Conservation (phyloP, 345 rosid species). For the Ceriops tagal region DNA sequence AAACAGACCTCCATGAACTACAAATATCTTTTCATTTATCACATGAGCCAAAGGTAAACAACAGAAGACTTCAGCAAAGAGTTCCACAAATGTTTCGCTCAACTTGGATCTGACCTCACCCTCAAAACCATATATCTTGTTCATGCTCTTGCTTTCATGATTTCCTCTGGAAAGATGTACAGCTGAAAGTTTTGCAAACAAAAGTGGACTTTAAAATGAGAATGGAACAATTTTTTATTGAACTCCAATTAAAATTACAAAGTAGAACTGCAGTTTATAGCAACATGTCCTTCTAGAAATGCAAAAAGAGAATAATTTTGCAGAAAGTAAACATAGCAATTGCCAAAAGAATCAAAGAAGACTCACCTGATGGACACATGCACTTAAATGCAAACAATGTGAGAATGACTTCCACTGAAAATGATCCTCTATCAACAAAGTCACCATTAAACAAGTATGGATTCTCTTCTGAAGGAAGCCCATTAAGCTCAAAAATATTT, state of each 20-base stretch:
- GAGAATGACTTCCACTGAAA: constrained; percentile 89
- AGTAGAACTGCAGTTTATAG: not conserved
- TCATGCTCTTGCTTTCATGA: constrained; percentile 99
- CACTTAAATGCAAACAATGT: constrained; percentile 93
- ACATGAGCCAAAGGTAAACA: constrained; percentile 94
- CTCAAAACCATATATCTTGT: constrained; percentile 98
- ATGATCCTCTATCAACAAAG: constrained; percentile 97
- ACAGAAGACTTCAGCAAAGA: constrained; percentile 94
- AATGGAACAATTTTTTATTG: not conserved
- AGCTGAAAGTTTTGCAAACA: constrained; percentile 47
- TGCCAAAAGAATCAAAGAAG: constrained; percentile 6
- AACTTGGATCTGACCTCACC: constrained; percentile 94
- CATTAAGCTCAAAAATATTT: constrained; percentile 92
- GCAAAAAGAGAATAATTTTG: not conserved
- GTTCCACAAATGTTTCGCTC: constrained; percentile 89
- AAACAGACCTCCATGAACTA: constrained; percentile 97
- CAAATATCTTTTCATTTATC: constrained; percentile 70
- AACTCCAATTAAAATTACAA: not conserved
- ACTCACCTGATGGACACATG: constrained; percentile 84
- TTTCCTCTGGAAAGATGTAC: constrained; percentile 93
- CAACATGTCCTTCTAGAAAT: not conserved
- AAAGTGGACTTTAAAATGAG: constrained; percentile 8
- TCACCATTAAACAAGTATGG: constrained; percentile 97
- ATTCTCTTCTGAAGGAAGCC: constrained; percentile 94
- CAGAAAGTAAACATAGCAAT: not conserved